Percentiles rank a stretch among this genome's conserved stretches.
These are phyloP conservation scores for Gomphus sp. DNA, from an alignment of 1,284 basidiomycete species.

Conservation along the genomic window DNA sequence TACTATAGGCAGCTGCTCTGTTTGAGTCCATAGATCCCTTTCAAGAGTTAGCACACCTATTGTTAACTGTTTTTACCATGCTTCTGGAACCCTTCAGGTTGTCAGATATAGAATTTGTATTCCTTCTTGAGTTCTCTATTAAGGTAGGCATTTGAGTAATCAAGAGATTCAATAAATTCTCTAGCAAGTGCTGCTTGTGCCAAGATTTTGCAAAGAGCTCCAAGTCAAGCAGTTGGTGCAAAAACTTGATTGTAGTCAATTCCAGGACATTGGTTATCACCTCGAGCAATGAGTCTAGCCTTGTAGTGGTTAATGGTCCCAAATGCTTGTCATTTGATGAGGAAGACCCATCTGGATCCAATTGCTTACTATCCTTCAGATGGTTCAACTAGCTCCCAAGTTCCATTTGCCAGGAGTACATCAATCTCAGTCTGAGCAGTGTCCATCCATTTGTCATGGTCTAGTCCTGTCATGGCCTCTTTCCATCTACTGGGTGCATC, in stretches of 20 bases:
- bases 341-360: background rate
- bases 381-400: background rate
- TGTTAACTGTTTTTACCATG: background rate
- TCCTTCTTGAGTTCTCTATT: too few relatives aligned
- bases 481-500: too few relatives aligned
- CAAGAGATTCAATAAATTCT: too few relatives aligned
- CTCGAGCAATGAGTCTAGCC: background rate
- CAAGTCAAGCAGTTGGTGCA: too few relatives aligned
- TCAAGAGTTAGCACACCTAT: too few relatives aligned
- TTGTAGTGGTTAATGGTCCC: background rate
- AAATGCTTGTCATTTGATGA: background rate
- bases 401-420: background rate
- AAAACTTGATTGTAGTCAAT: background rate
- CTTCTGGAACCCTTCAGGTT: background rate
- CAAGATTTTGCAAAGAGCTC: background rate
- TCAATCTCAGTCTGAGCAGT: too few relatives aligned
- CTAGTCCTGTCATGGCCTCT: too few relatives aligned
- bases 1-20: slow-evolving; percentile 11
- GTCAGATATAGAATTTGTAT: background rate
- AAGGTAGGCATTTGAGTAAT: too few relatives aligned
- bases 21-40: slow-evolving; percentile 10
- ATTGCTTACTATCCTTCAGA: background rate
- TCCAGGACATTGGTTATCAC: background rate
- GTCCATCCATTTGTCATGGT: too few relatives aligned
- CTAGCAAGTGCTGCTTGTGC: background rate